These are phyloP conservation scores for Tolypocladium ovalisporum DNA, from an alignment of 2,329 filamentous ascomycete species.

Conservation along the genomic window DNA sequence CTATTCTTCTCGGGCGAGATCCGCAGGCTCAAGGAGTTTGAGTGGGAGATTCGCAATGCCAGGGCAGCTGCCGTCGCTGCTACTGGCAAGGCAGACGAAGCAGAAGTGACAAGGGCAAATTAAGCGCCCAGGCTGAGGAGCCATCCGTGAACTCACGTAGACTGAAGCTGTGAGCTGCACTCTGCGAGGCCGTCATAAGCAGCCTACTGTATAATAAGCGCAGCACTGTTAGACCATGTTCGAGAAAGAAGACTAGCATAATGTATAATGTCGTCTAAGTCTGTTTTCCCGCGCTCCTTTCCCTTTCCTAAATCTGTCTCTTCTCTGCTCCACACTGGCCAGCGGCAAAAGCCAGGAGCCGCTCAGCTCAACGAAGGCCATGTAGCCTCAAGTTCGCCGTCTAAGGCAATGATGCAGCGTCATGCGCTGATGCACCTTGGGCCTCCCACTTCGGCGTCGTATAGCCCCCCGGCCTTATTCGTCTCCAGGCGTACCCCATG, in stretches of 20 bases:
- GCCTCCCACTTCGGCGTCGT: slow-evolving; percentile 4
- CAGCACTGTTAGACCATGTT: background rate
- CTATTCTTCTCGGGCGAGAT: slow-evolving; percentile 82
- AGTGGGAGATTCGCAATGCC: slow-evolving; percentile 79
- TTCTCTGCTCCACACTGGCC: background rate
- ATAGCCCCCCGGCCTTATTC: slow-evolving; percentile 27
- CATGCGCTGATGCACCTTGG: background rate
- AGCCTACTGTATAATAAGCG: background rate
- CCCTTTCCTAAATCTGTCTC: background rate
- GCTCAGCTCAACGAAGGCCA: background rate
- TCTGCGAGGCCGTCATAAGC: too few relatives aligned
- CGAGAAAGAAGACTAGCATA: background rate
- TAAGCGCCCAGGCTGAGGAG: background rate
- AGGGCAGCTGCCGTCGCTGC: slow-evolving; percentile 30
- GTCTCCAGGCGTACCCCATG: slow-evolving; percentile 77
- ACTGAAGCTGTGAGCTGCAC: background rate
- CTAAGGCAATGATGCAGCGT: background rate
- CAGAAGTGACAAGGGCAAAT: background rate
- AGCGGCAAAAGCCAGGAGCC: background rate
- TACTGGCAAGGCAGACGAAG: background rate
- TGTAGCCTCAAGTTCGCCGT: background rate
- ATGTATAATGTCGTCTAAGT: background rate
- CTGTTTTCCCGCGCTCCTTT: background rate
- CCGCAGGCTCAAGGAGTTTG: slow-evolving; percentile 75
- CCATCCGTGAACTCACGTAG: background rate